Conservation (phyloP, 2,329 filamentous ascomycete species). For the Lachnellula cervina region DNA sequence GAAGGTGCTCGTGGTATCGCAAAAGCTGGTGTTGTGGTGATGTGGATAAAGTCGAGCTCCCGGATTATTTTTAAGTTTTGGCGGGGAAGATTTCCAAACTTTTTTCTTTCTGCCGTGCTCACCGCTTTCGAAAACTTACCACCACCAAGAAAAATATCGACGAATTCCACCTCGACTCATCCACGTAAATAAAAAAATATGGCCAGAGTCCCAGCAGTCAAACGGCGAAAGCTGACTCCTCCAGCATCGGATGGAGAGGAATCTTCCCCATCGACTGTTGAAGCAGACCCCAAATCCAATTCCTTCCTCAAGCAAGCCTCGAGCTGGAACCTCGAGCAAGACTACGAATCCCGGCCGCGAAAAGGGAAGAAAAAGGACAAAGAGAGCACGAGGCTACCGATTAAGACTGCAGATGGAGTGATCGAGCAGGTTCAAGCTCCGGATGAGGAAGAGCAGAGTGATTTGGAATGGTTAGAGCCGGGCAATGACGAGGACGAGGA, state of each 20-base stretch:
- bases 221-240: slow-evolving; percentile 55
- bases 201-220: slow-evolving; percentile 36
- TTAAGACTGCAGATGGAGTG: slow-evolving; percentile 76
- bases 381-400: slow-evolving; percentile 72
- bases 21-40: not conserved
- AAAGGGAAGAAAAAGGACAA: slow-evolving; percentile 67
- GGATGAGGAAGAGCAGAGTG: slow-evolving; percentile 49
- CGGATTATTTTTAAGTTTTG: slow-evolving; percentile 10
- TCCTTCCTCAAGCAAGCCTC: slow-evolving; percentile 67
- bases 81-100: slow-evolving; percentile 23
- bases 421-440: slow-evolving; percentile 55
- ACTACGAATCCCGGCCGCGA: slow-evolving; percentile 76
- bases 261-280: slow-evolving; percentile 30
- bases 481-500: slow-evolving; percentile 42
- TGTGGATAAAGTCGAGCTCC: not conserved
- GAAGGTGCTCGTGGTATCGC: not conserved
- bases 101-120: slow-evolving; percentile 21
- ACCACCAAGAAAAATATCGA: not conserved
- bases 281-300: slow-evolving; percentile 22
- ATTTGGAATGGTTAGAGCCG: slow-evolving; percentile 58
- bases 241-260: slow-evolving; percentile 43
- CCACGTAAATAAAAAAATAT: slow-evolving; percentile 17
- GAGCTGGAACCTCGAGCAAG: slow-evolving; percentile 87
- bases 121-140: slow-evolving; percentile 20
- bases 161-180: not conserved